These are phyloP conservation scores for Xylaria bambusicola DNA, from an alignment of 495 filamentous ascomycete genomes.

Conservation along the genomic window DNA sequence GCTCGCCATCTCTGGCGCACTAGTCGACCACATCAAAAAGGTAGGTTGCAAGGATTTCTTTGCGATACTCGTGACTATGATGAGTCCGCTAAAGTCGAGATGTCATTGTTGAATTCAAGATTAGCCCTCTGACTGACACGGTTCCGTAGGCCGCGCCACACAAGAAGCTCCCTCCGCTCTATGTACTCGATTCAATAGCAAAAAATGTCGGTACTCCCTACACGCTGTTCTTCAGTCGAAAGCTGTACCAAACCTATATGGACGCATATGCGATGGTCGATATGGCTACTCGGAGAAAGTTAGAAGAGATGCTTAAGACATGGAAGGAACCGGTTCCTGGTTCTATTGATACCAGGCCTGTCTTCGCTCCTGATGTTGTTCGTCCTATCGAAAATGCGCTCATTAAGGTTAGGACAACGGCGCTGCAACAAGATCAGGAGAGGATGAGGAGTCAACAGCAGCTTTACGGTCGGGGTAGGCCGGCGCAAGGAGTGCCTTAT, in stretches of 20 bases:
- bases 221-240: slow-evolving; percentile 87
- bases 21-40: slow-evolving; percentile 89
- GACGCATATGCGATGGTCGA: slow-evolving; percentile 90
- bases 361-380: slow-evolving; percentile 83
- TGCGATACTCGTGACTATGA: slow-evolving; percentile 2
- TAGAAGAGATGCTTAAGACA: slow-evolving; percentile 96
- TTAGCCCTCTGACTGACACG: slow-evolving; percentile 20
- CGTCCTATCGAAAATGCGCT: slow-evolving; percentile 90
- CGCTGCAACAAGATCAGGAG: slow-evolving; percentile 69
- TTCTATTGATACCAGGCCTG: slow-evolving; percentile 81
- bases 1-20: slow-evolving; percentile 79
- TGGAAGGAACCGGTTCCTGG: slow-evolving; percentile 97
- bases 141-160: slow-evolving; percentile 71
- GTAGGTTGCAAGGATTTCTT: slow-evolving; percentile 58
- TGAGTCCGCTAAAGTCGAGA: slow-evolving; percentile 7
- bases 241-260: slow-evolving; percentile 94
- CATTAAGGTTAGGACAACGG: slow-evolving; percentile 80
- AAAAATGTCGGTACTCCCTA: slow-evolving; percentile 99
- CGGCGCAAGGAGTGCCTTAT: slow-evolving; percentile 55
- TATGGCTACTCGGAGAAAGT: slow-evolving; percentile 72
- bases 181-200: slow-evolving; percentile 95
- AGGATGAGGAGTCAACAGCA: slow-evolving; percentile 66
- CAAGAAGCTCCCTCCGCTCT: slow-evolving; percentile 91
- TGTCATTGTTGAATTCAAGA: neutral
- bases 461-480: slow-evolving; percentile 58